Base-by-base conservation (phyloP, 202 grass and related monocot genomes). In the Digitaria exilis region DNA sequence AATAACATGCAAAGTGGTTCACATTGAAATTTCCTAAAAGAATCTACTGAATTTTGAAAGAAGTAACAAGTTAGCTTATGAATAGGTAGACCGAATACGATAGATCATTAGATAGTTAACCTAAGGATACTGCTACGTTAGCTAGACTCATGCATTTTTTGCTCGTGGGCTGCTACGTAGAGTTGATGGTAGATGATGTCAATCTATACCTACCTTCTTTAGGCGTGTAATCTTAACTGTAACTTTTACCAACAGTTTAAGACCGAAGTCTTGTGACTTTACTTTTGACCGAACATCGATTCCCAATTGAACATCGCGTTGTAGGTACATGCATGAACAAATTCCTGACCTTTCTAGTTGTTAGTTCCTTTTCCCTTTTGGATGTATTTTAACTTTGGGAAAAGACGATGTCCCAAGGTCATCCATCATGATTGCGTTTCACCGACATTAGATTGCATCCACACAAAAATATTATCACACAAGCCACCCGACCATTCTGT, bases 401-500 rank as follows among this genome's bases (percentile, higher is more conserved):
- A 6, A 25, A 66, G 24, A 67, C 4, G 25, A 8, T 46, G 71
- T 37, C 10, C 2, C 28, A 60, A 76, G 61, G 63, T 81, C 37
- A 72, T 50, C 12, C 1, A 45, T 41, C 65, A 85, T 85, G 50
- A 82, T 78, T 82, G 78, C 35, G 72, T 68, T 82, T 73, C 66
- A 43, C 83, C 73, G 30, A 78, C 83, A 79, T 78, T 73, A 66
- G 72, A 86, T 82, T 31, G 34, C 56, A 82, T 48, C n/a, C 45
- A 18, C 64, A 37, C 3, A 7, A 64, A 28, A 65, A 70, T 45
- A 57, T 60, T 57, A 57, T 37, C 70, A 7, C 22, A 66, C 0
- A 16, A 77, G 37, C 87, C 81, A 6, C 60, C 69, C 50, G 14
- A 55, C 30, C 30, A 9, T 71, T 85, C 5, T 63, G 15, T 71